Percentiles rank a stretch among this genome's conserved stretches.
These are phyloP conservation scores for Globisporangium cederbergense DNA, from an alignment of 352 stramenopile species.

Conservation along the genomic window DNA sequence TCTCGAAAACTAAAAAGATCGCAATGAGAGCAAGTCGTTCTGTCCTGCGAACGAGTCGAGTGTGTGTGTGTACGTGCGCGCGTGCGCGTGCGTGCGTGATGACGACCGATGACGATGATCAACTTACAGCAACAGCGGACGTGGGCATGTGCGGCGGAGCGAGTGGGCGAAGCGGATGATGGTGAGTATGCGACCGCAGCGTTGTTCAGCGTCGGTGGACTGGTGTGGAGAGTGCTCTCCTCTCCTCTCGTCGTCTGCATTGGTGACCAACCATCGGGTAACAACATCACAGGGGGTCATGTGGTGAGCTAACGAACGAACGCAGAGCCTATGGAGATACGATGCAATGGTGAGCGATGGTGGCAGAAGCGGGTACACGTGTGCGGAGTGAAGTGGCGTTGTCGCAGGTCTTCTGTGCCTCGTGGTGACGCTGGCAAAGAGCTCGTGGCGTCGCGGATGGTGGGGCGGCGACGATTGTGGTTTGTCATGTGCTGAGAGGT, in stretches of 20 bases:
- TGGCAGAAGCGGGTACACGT: not conserved
- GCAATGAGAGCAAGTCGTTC: too few species aligned
- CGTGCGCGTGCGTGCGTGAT: not conserved
- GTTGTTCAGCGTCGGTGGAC: not conserved
- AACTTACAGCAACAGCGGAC: not conserved
- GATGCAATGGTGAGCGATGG: not conserved
- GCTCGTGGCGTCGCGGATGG: not conserved
- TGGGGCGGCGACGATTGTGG: not conserved
- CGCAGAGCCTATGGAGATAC: not conserved
- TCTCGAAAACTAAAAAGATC: too few species aligned
- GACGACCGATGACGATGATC: constrained; percentile 7
- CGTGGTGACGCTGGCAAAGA: not conserved
- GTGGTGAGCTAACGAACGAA: not conserved
- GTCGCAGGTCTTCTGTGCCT: not conserved
- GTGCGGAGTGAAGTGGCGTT: not conserved
- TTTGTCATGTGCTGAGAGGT: not conserved
- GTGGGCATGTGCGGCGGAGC: not conserved
- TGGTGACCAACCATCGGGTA: not conserved
- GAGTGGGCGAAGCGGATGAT: not conserved
- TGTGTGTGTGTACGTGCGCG: too few species aligned
- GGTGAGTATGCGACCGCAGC: not conserved
- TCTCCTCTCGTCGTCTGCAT: not conserved
- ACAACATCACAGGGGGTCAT: not conserved
- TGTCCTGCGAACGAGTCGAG: not conserved
- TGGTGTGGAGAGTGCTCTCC: not conserved